Conservation (phyloP, 2,329 filamentous ascomycete genomes). For the Stromatinia cepivora region DNA sequence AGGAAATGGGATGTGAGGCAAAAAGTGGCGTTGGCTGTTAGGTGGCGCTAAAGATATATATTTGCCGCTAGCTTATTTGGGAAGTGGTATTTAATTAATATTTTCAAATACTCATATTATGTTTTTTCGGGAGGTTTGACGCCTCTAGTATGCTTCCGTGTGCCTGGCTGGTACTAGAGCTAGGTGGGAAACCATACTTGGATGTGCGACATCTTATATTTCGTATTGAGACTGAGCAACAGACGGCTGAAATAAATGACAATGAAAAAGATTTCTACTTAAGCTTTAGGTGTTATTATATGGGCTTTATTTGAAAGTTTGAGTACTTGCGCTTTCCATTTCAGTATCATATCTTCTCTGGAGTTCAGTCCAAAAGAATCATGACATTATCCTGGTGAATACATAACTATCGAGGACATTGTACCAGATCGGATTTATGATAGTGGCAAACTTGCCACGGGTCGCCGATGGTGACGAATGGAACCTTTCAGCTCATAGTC, state of each 20-base stretch:
- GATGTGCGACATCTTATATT: too few species aligned
- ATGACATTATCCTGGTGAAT: neutral
- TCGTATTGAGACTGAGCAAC: too few species aligned
- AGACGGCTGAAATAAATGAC: too few species aligned
- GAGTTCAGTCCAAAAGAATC: neutral
- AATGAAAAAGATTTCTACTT: neutral
- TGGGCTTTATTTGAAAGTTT: too few species aligned
- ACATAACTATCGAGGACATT: neutral
- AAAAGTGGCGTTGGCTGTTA: neutral
- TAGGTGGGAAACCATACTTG: neutral
- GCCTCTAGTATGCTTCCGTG: neutral
- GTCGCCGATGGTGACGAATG: neutral
- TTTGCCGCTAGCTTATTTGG: neutral
- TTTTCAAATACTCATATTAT: neutral
- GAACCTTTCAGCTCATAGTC: neutral
- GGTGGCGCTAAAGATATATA: slow-evolving; percentile 1
- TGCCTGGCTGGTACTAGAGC: neutral
- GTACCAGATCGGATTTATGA: neutral
- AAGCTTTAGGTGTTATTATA: neutral
- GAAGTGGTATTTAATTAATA: neutral
- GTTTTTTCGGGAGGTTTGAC: neutral
- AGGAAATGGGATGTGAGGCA: neutral
- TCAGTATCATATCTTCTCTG: neutral
- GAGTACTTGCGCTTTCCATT: neutral
- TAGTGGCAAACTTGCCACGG: neutral